These are phyloP conservation scores for Chlorencoelia australis DNA, from an alignment of 2,329 filamentous ascomycete genomes.

Conservation along the genomic window DNA sequence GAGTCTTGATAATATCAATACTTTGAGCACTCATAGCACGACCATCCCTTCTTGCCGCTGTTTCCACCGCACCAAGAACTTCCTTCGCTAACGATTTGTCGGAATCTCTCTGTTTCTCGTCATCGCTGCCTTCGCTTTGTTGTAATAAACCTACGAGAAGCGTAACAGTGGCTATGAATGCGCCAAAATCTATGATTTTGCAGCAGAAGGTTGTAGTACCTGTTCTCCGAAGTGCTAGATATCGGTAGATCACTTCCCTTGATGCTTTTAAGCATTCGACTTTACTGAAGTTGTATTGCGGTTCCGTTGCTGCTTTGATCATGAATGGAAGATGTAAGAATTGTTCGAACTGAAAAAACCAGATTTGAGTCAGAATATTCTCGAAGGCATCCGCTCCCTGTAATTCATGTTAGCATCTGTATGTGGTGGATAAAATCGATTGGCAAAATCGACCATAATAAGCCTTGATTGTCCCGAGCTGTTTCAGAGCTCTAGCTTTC, in stretches of 20 bases:
- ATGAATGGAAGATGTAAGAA: slow-evolving; percentile 26
- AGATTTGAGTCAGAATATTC: slow-evolving; percentile 22
- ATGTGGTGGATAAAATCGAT: too few relatives aligned
- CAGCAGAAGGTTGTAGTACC: slow-evolving; percentile 20
- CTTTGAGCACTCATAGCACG: slow-evolving; percentile 22
- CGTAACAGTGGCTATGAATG: slow-evolving; percentile 23
- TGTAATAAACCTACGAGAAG: slow-evolving; percentile 21
- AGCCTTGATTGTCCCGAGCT: too few relatives aligned
- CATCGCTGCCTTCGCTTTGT: slow-evolving; percentile 4
- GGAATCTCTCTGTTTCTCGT: slow-evolving; percentile 12
- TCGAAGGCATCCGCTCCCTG: too few relatives aligned
- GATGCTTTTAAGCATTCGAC: slow-evolving; percentile 23
- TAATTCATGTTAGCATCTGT: background rate
- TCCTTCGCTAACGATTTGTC: slow-evolving; percentile 18
- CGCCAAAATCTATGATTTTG: slow-evolving; percentile 23
- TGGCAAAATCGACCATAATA: too few relatives aligned
- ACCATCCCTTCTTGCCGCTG: slow-evolving; percentile 7
- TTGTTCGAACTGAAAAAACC: slow-evolving; percentile 22
- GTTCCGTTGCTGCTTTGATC: slow-evolving; percentile 24
- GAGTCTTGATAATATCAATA: slow-evolving; percentile 22
- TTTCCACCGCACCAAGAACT: slow-evolving; percentile 18
- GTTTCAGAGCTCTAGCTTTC: too few relatives aligned
- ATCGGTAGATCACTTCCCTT: slow-evolving; percentile 21
- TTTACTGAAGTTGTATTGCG: slow-evolving; percentile 25
- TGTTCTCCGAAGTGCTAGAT: slow-evolving; percentile 15